A percentile compares a stretch with the other conserved stretches of the same genome.
Conservation (phyloP, 2,329 filamentous ascomycete genomes). For the Calonectria henricotiae region DNA sequence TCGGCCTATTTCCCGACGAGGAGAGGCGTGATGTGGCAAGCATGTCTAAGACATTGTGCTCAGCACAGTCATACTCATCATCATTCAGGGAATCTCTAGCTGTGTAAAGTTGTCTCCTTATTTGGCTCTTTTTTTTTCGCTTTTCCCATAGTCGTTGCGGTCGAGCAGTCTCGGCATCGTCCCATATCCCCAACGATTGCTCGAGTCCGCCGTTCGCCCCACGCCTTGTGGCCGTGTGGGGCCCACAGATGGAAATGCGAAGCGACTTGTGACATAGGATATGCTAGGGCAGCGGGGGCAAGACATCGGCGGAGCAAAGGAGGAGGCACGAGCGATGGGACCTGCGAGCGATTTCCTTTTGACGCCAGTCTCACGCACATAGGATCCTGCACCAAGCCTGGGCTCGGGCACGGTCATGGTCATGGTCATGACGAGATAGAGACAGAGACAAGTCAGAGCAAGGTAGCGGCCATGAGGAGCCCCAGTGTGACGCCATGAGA, state of each 20-base stretch:
- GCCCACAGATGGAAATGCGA: constrained; percentile 42
- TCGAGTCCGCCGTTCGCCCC: constrained; percentile 46
- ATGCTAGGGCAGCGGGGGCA: constrained; percentile 41
- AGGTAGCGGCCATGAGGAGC: background rate
- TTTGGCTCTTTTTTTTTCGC: background rate
- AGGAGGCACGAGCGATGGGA: constrained; percentile 34
- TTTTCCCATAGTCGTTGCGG: constrained; percentile 25
- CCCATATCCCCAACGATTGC: constrained; percentile 42
- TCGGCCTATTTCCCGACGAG: constrained; percentile 13
- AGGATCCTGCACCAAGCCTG: constrained; percentile 13
- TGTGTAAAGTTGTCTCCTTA: background rate
- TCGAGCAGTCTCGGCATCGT: constrained; percentile 36
- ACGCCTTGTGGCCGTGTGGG: constrained; percentile 42
- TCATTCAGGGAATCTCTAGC: background rate
- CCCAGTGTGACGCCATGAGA: constrained; percentile 19
- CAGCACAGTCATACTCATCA: background rate
- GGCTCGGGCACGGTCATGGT: constrained; percentile 8
- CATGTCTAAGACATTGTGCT: constrained; percentile 3
- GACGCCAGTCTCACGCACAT: constrained; percentile 23
- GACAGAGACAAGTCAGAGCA: background rate
- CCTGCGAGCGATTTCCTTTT: constrained; percentile 30
- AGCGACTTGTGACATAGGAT: constrained; percentile 38
- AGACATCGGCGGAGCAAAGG: constrained; percentile 49
- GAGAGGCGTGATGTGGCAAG: background rate
- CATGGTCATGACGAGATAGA: constrained; percentile 19